Evolutionary conservation across 768 basidiomycete genomes (phyloP).

Genomic region (Trichaptum fuscoviolaceum): DNA sequence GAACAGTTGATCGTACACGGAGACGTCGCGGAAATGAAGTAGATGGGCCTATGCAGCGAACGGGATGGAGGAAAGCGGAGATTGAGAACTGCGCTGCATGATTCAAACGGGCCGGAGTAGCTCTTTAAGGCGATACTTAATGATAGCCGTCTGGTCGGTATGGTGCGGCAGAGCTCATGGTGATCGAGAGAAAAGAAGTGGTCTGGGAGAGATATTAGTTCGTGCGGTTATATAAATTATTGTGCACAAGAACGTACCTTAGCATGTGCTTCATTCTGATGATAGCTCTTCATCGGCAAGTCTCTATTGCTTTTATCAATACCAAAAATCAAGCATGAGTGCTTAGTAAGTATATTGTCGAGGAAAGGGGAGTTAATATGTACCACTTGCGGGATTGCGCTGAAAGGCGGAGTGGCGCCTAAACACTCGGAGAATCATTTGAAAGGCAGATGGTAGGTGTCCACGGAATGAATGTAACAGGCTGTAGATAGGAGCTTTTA

Average conservation of each 20-base stretch:
- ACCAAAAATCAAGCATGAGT: no score
- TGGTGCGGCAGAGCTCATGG: no score
- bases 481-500: background rate
- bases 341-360: no score
- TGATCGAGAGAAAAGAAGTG: no score
- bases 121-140: background rate
- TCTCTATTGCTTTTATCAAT: no score
- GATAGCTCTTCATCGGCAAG: no score
- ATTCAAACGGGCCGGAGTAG: background rate
- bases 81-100: background rate
- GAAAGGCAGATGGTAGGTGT: background rate
- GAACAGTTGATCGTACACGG: background rate
- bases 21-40: background rate
- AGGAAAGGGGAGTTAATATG: background rate
- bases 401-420: background rate
- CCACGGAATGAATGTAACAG: background rate
- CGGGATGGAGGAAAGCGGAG: background rate
- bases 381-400: background rate
- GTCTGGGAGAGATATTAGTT: no score
- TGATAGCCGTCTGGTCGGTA: no score
- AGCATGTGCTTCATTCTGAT: no score
- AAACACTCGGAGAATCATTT: conserved; percentile 1
- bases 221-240: no score
- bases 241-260: no score
- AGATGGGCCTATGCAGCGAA: background rate